Evolutionary conservation across 2,329 filamentous ascomycete species (phyloP), one percentile per base, ranked within the genome.

Genomic region (Aspergillus tamarii): DNA sequence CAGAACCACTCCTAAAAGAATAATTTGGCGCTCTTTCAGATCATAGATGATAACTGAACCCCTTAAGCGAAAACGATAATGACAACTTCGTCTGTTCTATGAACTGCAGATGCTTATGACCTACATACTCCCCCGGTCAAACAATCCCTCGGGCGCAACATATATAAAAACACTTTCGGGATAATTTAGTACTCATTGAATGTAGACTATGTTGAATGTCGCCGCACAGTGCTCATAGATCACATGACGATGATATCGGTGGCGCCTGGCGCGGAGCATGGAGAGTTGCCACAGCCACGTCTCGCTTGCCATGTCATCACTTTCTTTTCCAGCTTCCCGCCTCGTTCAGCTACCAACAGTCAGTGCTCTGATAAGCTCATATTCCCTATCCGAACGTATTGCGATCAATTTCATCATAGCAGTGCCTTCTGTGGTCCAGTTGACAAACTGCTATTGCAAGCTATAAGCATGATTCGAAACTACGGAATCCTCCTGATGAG

Each of bases 331-430:
- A 36, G 34, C 34, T 36, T 30, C 26, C 34, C 59, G 56, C 52
- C 45, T 58, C 52, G 28, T 54, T 67, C 64, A 69, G 64, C 64
- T 69, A 61, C 64, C 62, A 64, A 63, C 50, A 30, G 26, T 64
- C 60, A 64, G 65, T 45, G 66, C 57, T 67, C 43, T 34, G 41
- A 59, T 64, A 23, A 52, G 48, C 43, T 62, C 57, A 36, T 23
- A 46, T 8, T 55, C 41, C 16, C 32, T 57, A 19, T 28, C 34
- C 23, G 16, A 57, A 45, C 23, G 9, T 14, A 34, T 59, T 23
- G 21, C 45, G 39, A 43, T 39, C 34, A 46, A 28, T 10, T 16
- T 34, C 55, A 36, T 16, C n/a, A 26, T 14, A n/a, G n/a, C 12
- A 36, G 11, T 46, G 41, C n/a, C 16, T n/a, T 5, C n/a, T 7